Conservation (phyloP, 2,329 filamentous ascomycete species). For the Dactylellina leptospora region DNA sequence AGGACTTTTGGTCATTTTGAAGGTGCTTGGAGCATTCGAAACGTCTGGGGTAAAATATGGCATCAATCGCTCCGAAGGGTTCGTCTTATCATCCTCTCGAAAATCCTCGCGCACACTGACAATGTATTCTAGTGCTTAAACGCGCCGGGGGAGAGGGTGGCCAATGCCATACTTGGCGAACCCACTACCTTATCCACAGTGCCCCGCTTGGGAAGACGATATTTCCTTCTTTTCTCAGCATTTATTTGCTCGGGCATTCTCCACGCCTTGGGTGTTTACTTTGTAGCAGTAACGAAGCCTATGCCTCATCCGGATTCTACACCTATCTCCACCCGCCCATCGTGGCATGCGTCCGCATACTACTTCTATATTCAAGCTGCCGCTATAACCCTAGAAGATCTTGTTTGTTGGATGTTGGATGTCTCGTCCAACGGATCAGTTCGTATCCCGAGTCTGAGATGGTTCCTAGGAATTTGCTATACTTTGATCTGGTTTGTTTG, state of each 20-base stretch:
- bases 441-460: background rate
- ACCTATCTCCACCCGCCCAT: slow-evolving; percentile 2
- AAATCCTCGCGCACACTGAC: background rate
- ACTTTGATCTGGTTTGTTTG: slow-evolving; percentile 30
- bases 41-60: slow-evolving; percentile 38
- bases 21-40: slow-evolving; percentile 36
- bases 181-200: slow-evolving; percentile 6
- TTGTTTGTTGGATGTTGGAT: slow-evolving; percentile 12
- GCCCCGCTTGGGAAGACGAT: slow-evolving; percentile 12
- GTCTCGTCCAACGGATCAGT: background rate
- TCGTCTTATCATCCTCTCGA: background rate
- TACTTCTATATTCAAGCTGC: slow-evolving; percentile 25
- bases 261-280: slow-evolving; percentile 32
- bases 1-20: slow-evolving; percentile 14
- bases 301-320: slow-evolving; percentile 16
- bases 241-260: slow-evolving; percentile 29
- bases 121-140: slow-evolving; percentile 7
- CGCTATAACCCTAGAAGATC: slow-evolving; percentile 31
- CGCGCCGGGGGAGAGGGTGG: slow-evolving; percentile 32
- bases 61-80: slow-evolving; percentile 35
- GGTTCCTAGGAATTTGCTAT: slow-evolving; percentile 13
- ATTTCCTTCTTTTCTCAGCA: slow-evolving; percentile 28
- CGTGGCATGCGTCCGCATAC: slow-evolving; percentile 17
- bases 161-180: slow-evolving; percentile 15
- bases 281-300: slow-evolving; percentile 30